phyloP scores from a whole-genome alignment of 2,329 filamentous ascomycete genomes.

The Penicillium concentricum region DNA sequence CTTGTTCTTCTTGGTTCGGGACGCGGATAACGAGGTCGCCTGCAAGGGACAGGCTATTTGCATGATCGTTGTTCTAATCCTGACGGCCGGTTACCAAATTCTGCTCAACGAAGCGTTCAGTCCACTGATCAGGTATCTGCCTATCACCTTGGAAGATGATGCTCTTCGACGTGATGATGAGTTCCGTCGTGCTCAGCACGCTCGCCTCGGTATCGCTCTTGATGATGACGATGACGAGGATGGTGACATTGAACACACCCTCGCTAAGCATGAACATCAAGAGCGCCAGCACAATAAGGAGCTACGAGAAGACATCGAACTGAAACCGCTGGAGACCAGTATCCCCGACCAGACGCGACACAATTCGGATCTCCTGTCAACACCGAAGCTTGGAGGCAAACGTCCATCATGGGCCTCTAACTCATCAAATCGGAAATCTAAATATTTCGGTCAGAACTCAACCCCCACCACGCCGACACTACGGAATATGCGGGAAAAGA shows the following conservation, averaged over 20 bases:
- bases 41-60: slow-evolving; percentile 76
- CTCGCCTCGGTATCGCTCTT: slow-evolving; percentile 61
- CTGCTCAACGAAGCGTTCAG: slow-evolving; percentile 80
- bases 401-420: slow-evolving; percentile 47
- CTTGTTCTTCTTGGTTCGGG: slow-evolving; percentile 75
- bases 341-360: slow-evolving; percentile 19
- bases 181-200: slow-evolving; percentile 76
- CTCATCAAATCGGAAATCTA: slow-evolving; percentile 40
- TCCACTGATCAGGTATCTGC: slow-evolving; percentile 82
- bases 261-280: slow-evolving; percentile 46
- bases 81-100: slow-evolving; percentile 76
- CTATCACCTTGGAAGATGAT: slow-evolving; percentile 93
- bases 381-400: slow-evolving; percentile 27
- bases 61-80: slow-evolving; percentile 73
- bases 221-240: slow-evolving; percentile 49
- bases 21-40: slow-evolving; percentile 53
- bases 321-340: slow-evolving; percentile 39
- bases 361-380: slow-evolving; percentile 10
- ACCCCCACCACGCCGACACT: slow-evolving; percentile 34
- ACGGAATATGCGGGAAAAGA: slow-evolving; percentile 36
- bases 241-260: slow-evolving; percentile 44
- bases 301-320: slow-evolving; percentile 52
- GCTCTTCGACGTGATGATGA: slow-evolving; percentile 86
- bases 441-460: slow-evolving; percentile 40
- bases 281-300: slow-evolving; percentile 39